Evolutionary conservation across 352 stramenopile species (phyloP).

Genomic region (Pythium scleroteichum): DNA sequence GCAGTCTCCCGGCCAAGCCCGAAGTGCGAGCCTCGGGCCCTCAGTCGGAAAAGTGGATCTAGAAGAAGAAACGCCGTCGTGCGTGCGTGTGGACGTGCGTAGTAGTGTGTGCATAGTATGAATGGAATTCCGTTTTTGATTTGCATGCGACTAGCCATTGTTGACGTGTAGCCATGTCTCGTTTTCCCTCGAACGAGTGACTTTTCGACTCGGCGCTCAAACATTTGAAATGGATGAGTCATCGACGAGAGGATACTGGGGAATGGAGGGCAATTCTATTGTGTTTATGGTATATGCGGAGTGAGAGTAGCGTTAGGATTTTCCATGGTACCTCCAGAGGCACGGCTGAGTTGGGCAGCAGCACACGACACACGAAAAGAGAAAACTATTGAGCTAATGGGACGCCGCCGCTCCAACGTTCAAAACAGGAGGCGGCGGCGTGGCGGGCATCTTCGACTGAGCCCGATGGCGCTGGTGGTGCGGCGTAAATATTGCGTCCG

Average conservation of each 20-base stretch:
- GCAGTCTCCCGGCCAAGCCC: conserved; percentile 5
- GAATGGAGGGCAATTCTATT: neutral
- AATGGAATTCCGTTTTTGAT: too few species aligned
- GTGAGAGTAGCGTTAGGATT: neutral
- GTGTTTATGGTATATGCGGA: conserved; percentile 1
- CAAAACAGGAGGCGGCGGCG: conserved; percentile 23
- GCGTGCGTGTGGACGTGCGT: neutral
- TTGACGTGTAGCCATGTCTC: neutral
- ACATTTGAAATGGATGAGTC: neutral
- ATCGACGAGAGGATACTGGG: too few species aligned
- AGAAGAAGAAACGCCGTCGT: neutral
- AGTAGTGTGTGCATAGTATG: neutral
- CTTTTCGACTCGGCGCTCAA: neutral
- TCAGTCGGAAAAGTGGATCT: conserved; percentile 1
- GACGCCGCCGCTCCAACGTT: neutral
- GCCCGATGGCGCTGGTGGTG: conserved; percentile 1
- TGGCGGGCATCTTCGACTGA: conserved; percentile 22
- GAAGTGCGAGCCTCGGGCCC: neutral
- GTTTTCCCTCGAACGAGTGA: neutral
- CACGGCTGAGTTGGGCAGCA: neutral
- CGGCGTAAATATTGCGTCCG: conserved; percentile 18
- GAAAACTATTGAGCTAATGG: conserved; percentile 5
- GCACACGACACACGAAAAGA: neutral
- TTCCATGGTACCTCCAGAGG: neutral
- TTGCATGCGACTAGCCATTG: neutral